These are phyloP conservation scores for Dalbergia cochinchinensis DNA, from an alignment of 306 rosid genomes.

Conservation along the genomic window DNA sequence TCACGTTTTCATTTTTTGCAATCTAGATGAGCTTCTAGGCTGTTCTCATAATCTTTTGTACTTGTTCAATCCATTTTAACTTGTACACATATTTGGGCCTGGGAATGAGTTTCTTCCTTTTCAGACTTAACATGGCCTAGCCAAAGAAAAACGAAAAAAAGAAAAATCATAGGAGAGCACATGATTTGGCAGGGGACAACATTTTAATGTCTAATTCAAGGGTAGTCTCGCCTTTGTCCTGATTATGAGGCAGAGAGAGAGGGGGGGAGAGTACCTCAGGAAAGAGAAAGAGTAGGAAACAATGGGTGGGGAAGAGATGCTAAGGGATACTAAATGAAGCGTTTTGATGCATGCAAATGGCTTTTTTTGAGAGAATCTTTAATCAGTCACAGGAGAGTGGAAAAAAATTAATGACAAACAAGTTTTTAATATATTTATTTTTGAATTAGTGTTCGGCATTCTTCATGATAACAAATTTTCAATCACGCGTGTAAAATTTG, in stretches of 20 bases:
- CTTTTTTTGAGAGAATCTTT: neutral
- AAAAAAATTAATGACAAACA: neutral
- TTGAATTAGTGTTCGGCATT: constrained; percentile 20
- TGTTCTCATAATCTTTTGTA: constrained; percentile 21
- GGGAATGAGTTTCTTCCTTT: constrained; percentile 36
- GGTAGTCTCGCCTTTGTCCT: constrained; percentile 32
- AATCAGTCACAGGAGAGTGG: constrained; percentile 21
- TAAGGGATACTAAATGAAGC: constrained; percentile 16
- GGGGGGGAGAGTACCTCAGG: constrained; percentile 6
- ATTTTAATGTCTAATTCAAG: constrained; percentile 22
- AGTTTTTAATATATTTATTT: constrained; percentile 4
- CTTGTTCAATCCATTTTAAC: constrained; percentile 11
- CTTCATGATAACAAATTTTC: constrained; percentile 6
- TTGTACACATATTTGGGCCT: constrained; percentile 17
- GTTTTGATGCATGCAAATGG: constrained; percentile 19
- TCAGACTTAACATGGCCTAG: constrained; percentile 25
- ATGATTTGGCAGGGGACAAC: constrained; percentile 11
- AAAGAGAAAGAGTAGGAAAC: constrained; percentile 11
- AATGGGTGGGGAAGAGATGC: constrained; percentile 9
- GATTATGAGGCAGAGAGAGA: constrained; percentile 31
- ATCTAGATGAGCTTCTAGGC: neutral
- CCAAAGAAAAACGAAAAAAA: neutral
- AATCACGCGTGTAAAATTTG: constrained; percentile 9
- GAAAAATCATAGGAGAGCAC: neutral
- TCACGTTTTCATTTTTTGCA: constrained; percentile 3